Percentiles rank a stretch among this genome's conserved stretches.
These are phyloP conservation scores for Naematelia aurantialba DNA, from an alignment of 768 basidiomycete species.

Conservation along the genomic window DNA sequence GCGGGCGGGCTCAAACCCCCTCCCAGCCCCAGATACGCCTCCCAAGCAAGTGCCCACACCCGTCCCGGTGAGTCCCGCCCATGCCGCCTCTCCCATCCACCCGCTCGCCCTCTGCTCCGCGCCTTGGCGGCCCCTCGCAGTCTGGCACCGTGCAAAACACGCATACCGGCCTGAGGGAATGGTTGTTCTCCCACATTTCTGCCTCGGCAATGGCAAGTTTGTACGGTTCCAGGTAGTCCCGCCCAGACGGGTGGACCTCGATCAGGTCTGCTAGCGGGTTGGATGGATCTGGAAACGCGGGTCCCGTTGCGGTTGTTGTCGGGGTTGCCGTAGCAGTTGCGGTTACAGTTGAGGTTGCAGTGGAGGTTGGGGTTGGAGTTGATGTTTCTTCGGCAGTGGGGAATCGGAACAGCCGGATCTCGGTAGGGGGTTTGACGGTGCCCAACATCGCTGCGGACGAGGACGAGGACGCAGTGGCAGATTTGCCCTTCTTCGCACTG, in stretches of 20 bases:
- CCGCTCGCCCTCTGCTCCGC: constrained; percentile 46
- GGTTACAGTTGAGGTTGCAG: neutral
- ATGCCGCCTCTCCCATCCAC: constrained; percentile 44
- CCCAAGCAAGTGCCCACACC: constrained; percentile 48
- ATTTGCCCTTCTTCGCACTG: too few relatives aligned
- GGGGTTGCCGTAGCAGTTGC: neutral
- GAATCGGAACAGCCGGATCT: constrained; percentile 45
- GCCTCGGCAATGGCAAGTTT: constrained; percentile 31
- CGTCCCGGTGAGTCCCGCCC: constrained; percentile 38
- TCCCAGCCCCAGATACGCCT: constrained; percentile 43
- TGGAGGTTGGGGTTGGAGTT: too few relatives aligned
- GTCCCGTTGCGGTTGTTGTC: neutral
- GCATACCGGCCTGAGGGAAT: constrained; percentile 19
- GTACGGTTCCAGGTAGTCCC: constrained; percentile 41
- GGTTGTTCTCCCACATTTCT: constrained; percentile 22
- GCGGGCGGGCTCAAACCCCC: constrained; percentile 5
- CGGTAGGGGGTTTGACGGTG: constrained; percentile 41
- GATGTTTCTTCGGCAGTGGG: constrained; percentile 29
- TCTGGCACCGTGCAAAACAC: constrained; percentile 46
- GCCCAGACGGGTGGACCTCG: constrained; percentile 22
- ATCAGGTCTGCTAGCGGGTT: constrained; percentile 30
- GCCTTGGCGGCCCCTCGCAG: constrained; percentile 43
- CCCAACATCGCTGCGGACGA: too few relatives aligned
- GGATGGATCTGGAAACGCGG: constrained; percentile 8
- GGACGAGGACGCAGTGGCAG: too few relatives aligned